Conservation (phyloP, 129 eudicot species). For the Chrysanthemum seticuspe region DNA sequence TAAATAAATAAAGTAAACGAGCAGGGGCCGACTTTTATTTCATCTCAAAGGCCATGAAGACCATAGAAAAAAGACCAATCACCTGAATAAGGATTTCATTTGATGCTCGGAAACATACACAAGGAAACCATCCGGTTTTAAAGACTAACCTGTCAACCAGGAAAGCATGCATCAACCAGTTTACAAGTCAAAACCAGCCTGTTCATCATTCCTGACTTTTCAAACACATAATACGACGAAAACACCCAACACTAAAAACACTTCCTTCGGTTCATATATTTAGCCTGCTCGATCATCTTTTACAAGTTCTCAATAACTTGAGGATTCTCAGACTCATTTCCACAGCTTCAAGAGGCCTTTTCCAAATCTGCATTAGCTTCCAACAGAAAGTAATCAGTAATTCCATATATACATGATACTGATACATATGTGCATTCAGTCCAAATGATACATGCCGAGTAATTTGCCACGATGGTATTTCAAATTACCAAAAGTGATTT, state of each 20-base stretch:
- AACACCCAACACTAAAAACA: constrained; percentile 20
- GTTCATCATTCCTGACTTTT: no score
- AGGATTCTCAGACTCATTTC: neutral
- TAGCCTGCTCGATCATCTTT: neutral
- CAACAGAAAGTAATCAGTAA: constrained; percentile 16
- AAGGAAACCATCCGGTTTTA: neutral
- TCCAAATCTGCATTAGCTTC: constrained; percentile 23
- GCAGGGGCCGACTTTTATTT: no score
- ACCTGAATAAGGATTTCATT: neutral
- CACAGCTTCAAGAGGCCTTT: constrained; percentile 21
- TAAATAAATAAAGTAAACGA: no score
- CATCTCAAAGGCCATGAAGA: no score
- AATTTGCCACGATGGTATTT: neutral
- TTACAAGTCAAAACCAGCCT: neutral
- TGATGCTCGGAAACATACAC: constrained; percentile 9
- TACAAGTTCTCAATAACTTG: neutral
- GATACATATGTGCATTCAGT: neutral
- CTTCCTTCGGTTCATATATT: neutral
- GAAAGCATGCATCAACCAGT: constrained; percentile 5
- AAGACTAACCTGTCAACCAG: constrained; percentile 6
- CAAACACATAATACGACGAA: constrained; percentile 1
- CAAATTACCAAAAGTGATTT: neutral
- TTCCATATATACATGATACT: neutral
- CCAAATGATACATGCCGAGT: no score
- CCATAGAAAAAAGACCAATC: no score